A percentile compares a stretch with the other conserved stretches of the same genome.
Conservation (phyloP, 2,329 filamentous ascomycete species). For the Verticillium klebahnii region DNA sequence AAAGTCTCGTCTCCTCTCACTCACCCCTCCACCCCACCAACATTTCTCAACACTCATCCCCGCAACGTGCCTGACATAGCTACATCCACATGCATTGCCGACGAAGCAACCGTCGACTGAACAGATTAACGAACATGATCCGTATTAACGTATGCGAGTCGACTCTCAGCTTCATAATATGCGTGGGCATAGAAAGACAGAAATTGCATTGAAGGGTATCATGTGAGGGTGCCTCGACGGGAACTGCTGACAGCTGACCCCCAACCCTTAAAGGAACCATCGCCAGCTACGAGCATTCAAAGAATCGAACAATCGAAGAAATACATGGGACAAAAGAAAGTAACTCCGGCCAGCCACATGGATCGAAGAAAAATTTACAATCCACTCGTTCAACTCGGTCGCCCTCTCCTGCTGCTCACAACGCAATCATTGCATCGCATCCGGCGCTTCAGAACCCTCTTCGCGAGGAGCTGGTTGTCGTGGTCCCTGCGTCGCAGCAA, state of each 20-base stretch:
- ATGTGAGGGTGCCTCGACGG: not conserved
- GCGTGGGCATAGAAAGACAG: not conserved
- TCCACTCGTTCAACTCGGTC: too few relatives aligned
- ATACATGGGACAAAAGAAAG: too few relatives aligned
- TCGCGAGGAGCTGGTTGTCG: not conserved
- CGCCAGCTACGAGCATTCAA: not conserved
- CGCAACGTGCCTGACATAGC: not conserved
- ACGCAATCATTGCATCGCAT: not conserved
- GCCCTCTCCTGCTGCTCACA: too few relatives aligned
- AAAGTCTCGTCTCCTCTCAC: too few relatives aligned
- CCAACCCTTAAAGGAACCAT: not conserved
- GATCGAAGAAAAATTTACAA: too few relatives aligned
- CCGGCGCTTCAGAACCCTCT: not conserved
- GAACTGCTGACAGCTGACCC: not conserved
- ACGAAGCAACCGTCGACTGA: too few relatives aligned
- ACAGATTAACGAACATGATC: too few relatives aligned
- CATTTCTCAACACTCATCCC: not conserved
- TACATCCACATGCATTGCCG: too few relatives aligned
- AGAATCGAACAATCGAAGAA: too few relatives aligned
- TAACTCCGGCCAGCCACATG: too few relatives aligned
- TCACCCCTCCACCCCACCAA: not conserved
- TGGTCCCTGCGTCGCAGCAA: constrained; percentile 24
- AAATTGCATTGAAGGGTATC: constrained; percentile 1
- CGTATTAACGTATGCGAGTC: not conserved
- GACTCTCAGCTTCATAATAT: not conserved